These are phyloP conservation scores for Diaporthe ilicicola DNA, from an alignment of 2,329 filamentous ascomycete species.

Conservation along the genomic window DNA sequence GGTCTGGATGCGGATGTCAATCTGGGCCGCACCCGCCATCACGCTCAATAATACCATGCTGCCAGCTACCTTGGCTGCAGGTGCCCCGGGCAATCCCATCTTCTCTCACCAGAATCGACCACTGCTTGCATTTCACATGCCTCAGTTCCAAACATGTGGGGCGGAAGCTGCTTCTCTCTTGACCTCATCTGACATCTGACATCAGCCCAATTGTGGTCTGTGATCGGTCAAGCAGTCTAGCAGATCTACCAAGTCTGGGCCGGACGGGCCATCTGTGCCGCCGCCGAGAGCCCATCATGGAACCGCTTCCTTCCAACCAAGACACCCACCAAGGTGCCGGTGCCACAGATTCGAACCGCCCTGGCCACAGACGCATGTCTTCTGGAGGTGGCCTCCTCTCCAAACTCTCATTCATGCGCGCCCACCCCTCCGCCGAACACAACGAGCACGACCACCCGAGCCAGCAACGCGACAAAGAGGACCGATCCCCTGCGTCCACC, in stretches of 20 bases:
- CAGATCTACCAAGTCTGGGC: constrained; percentile 32
- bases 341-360: constrained; percentile 15
- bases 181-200: constrained; percentile 16
- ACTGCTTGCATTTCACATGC: neutral
- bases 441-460: constrained; percentile 35
- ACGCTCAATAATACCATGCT: constrained; percentile 4
- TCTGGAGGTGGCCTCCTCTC: constrained; percentile 66
- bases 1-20: constrained; percentile 8
- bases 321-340: constrained; percentile 23
- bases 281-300: constrained; percentile 28
- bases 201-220: constrained; percentile 16
- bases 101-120: constrained; percentile 4
- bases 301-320: constrained; percentile 21
- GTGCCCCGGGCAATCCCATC: constrained; percentile 21
- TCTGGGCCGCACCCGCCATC: neutral
- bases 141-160: constrained; percentile 23
- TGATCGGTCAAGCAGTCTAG: constrained; percentile 13
- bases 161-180: constrained; percentile 5
- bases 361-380: constrained; percentile 55
- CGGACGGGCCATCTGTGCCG: constrained; percentile 15
- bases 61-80: neutral
- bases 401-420: constrained; percentile 73
- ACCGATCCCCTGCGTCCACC: constrained; percentile 29
- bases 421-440: constrained; percentile 35
- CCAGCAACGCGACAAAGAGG: constrained; percentile 16